Base-by-base conservation (phyloP, 2,329 filamentous ascomycete species). In the Neoarthrinium moseri region DNA sequence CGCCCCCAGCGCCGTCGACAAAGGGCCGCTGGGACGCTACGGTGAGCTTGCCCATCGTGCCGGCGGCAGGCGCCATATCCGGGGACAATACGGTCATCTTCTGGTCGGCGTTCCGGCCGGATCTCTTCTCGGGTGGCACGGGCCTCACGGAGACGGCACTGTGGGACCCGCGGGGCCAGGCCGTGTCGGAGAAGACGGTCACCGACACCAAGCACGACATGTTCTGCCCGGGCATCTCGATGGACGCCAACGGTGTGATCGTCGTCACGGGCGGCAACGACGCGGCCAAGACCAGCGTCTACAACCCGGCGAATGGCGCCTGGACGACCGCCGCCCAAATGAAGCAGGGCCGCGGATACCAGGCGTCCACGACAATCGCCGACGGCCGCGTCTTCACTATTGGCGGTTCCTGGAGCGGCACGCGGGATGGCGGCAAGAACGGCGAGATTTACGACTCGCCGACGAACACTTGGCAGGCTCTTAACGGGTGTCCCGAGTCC, bases 361-460 rank as follows among this genome's bases (percentile, higher is more conserved):
- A 83, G 41, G 61, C 77, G 0, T 71, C 73, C 0, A 63, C 71
- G 0, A 78, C 72, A 0, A 55, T 72, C 1, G 76, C 77, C 0
- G 70, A 80, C 47, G 80, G 80, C 4, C 64, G 70, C 0, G 69
- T 82, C 20, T 84, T 83, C 58, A 73, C 69, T 11, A 81, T 83
- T 29, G 80, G 81, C 15, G 80, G 81, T 4, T 79, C 75, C 0
- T 80, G 70, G 69, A 74, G 68, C 8, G 80, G 79, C 23, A 71
- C 65, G 0, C n/a, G n/a, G n/a, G 46, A 54, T 4, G 68, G 72
- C 24, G 67, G 67, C 23, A 83, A 83, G 65, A 72, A 80, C 47
- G 80, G 76, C 34, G 81, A 84, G 53, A 59, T 81, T 15, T 81
- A 72, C 56, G 62, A 76, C 46, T 69, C 73, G 1, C 56, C 48